Evolutionary conservation across 1,284 basidiomycete species (phyloP), one percentile per base, ranked within the genome.

Genomic region (Cutaneotrichosporon sp.): DNA sequence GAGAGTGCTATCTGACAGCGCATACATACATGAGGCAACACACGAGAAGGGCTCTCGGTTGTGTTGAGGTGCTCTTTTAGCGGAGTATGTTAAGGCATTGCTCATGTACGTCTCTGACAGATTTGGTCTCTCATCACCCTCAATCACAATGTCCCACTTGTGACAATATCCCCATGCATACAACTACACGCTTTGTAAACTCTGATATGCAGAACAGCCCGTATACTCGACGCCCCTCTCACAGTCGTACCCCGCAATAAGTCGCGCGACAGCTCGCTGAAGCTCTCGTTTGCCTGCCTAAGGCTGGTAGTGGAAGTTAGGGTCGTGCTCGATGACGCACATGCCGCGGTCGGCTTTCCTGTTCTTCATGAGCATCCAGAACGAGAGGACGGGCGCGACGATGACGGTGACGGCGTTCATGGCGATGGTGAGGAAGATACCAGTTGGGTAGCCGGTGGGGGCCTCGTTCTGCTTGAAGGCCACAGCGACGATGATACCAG

Each of bases 401-500:
- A 51, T 12, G 29, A 49, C 33, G 20, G 39, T 38, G 20, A 32
- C 33, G 12, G 46, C 45, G 35, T 54, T 53, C 51, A 63, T 61
- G 4, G 52, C 71, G 31, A 72, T 57, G 22, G 64, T 60, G 14
- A 54, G 46, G 49, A 29, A 54, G 33, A 60, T 44, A 17, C 58
- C 58, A 26, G 58, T 54, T 11, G 49, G 54, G 55, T 56, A 60
- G 17, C 52, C 52, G 5, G 11, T 24, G 19, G 17, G 20, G 14
- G 37, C 32, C 46, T 60, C 58, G 25, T 43, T 46, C 34, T 60
- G 37, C 22, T 42, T 33, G 52, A 60, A 57, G 31, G 50, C 50
- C 26, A 54, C 55, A 6, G 34, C 32, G 14, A 52, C 43, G 27
- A 60, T 27, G 62, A 78, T 77, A 51, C 77, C 77, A 17, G 77